phyloP scores from a whole-genome alignment of 73 alveolate genomes.

The Diophrys sp. region DNA sequence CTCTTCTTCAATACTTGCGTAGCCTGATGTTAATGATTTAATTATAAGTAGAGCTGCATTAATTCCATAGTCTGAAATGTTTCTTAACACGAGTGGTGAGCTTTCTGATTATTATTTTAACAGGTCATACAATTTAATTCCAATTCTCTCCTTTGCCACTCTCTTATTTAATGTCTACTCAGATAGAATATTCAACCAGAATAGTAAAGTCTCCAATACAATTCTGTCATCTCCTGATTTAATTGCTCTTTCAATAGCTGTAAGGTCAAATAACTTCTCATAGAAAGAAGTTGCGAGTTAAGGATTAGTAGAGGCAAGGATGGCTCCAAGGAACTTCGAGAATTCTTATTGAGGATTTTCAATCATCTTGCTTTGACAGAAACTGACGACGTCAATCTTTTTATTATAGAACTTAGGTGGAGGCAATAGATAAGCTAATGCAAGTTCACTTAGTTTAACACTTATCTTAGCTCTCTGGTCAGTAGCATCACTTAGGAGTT shows the following conservation, averaged over 20 bases:
- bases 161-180: background rate
- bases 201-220: background rate
- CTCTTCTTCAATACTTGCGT: constrained; percentile 18
- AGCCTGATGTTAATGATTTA: constrained; percentile 28
- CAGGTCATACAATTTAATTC: constrained; percentile 23
- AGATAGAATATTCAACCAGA: background rate
- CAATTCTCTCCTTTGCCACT: constrained; percentile 13
- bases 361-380: background rate
- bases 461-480: background rate
- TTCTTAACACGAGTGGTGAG: background rate
- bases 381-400: background rate
- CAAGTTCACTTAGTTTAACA: background rate
- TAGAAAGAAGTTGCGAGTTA: background rate
- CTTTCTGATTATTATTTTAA: constrained; percentile 4
- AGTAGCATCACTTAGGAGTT: background rate
- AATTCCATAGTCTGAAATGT: background rate
- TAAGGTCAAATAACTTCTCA: background rate
- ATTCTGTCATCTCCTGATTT: background rate
- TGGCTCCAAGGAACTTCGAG: background rate
- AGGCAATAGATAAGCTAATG: background rate
- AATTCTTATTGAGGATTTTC: background rate
- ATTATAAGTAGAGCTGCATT: constrained; percentile 6
- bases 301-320: background rate
- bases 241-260: background rate
- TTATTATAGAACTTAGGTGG: background rate